These are phyloP conservation scores for Talaromyces adpressus DNA, from an alignment of 495 filamentous ascomycete genomes.

Conservation along the genomic window DNA sequence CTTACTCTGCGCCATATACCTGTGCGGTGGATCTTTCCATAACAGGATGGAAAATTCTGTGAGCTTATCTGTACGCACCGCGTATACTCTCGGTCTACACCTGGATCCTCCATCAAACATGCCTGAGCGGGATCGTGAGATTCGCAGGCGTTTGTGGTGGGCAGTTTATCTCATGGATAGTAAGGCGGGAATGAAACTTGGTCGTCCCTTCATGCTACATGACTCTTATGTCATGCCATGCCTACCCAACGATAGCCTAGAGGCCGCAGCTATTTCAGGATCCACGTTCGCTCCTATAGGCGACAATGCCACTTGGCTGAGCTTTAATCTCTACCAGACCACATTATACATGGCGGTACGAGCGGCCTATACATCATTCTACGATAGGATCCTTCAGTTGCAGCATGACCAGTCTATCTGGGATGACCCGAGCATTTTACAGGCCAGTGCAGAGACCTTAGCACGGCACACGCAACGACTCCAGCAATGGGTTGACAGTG, in stretches of 20 bases:
- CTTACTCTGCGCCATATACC: slow-evolving; percentile 36
- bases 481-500: slow-evolving; percentile 25
- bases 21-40: slow-evolving; percentile 39
- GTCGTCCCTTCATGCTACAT: slow-evolving; percentile 36
- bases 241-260: slow-evolving; percentile 31
- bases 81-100: slow-evolving; percentile 47
- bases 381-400: slow-evolving; percentile 15
- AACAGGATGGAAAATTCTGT: slow-evolving; percentile 39
- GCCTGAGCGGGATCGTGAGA: slow-evolving; percentile 27
- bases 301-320: slow-evolving; percentile 32
- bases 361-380: slow-evolving; percentile 29
- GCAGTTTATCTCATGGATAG: slow-evolving; percentile 38
- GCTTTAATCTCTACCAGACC: slow-evolving; percentile 28
- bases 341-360: slow-evolving; percentile 32
- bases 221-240: slow-evolving; percentile 25
- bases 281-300: slow-evolving; percentile 30
- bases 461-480: slow-evolving; percentile 16
- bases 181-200: slow-evolving; percentile 44
- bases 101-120: slow-evolving; percentile 33
- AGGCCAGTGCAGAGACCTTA: slow-evolving; percentile 23
- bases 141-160: slow-evolving; percentile 48
- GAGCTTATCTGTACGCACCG: slow-evolving; percentile 37
- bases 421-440: slow-evolving; percentile 13
- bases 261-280: slow-evolving; percentile 26
- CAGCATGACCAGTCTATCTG: slow-evolving; percentile 16